Evolutionary conservation across 2,329 filamentous ascomycete species (phyloP).

Genomic region (Teratosphaeria destructans): DNA sequence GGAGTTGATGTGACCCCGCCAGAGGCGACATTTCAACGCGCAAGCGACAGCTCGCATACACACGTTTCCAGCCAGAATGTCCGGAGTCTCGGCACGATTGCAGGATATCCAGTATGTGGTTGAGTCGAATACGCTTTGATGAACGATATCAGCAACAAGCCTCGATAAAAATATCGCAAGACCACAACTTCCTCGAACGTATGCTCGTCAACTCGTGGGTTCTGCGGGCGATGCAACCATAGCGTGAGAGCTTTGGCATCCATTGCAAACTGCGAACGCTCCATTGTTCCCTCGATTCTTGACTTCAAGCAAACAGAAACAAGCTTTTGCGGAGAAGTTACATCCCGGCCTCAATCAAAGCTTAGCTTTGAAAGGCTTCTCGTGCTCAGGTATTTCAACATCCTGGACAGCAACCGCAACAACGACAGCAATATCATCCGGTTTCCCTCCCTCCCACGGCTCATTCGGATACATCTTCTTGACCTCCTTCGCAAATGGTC

Average conservation of each 20-base stretch:
- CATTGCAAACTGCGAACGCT: not conserved
- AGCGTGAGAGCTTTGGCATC: not conserved
- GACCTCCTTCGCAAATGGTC: conserved; percentile 90
- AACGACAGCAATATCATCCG: conserved; percentile 89
- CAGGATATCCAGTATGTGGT: no score
- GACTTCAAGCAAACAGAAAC: not conserved
- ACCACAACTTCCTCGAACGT: not conserved
- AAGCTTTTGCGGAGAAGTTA: not conserved
- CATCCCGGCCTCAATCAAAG: conserved; percentile 11
- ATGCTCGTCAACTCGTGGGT: not conserved
- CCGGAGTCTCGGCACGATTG: no score
- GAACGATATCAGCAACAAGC: not conserved
- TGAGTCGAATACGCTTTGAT: no score
- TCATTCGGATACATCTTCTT: conserved; percentile 79
- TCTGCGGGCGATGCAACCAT: not conserved
- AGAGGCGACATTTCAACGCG: no score
- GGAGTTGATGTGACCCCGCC: not conserved
- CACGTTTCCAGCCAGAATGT: not conserved
- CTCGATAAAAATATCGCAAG: not conserved
- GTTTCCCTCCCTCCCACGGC: conserved; percentile 81
- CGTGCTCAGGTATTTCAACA: not conserved
- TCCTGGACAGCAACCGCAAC: conserved; percentile 67
- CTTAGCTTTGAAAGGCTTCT: conserved; percentile 24
- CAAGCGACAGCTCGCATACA: not conserved
- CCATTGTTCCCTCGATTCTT: not conserved